Evolutionary conservation across 768 basidiomycete genomes (phyloP), one percentile per base, ranked within the genome.

Genomic region (Boletus sp.): DNA sequence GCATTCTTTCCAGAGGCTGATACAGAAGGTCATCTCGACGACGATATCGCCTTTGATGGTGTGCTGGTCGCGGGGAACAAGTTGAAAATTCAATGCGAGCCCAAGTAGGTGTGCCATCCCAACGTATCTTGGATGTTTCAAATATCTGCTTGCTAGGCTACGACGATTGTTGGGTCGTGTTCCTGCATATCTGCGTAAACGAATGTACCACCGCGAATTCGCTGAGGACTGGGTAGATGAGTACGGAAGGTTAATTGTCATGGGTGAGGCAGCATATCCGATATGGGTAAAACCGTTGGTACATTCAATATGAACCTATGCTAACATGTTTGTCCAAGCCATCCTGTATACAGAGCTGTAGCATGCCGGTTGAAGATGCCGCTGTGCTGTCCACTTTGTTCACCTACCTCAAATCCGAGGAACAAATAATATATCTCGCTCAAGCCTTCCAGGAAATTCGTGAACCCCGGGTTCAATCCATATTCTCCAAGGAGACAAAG

Each of bases 241-340:
- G 32, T 62, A 73, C 11, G 80, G 78, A 30, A 74, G 76, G 54
- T 61, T 84, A 37, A 79, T 82, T 25, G 62, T 85, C 33, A 76
- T 84, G 42, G 80, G 84, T 45, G 83, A 85, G 57, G 80, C 83
- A 8, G 83, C 81, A 8, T 83, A 84, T 68, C 81, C 85, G 7
- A 71, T 80, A 57, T 70, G 80, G 69, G 83, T 80, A 59, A 58
- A 70, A 63, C 11, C 23, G 41, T 27, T 13, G 21, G 3, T 33
- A 7, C 10, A 19, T 13, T 50, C 29, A 0, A 27, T 45, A 15
- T 19, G 3, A 15, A 34, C 29, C 17, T 23, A 30, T 42, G 9
- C 33, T 58, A 9, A n/a, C n/a, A 56, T 47, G 17, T 25, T 7
- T 29, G 53, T 44, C 27, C 15, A 58, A 85, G 84, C 82, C 83